Base-by-base conservation (phyloP, 192 early-diverging fungal genomes). In the Entomortierella chlamydospora region DNA sequence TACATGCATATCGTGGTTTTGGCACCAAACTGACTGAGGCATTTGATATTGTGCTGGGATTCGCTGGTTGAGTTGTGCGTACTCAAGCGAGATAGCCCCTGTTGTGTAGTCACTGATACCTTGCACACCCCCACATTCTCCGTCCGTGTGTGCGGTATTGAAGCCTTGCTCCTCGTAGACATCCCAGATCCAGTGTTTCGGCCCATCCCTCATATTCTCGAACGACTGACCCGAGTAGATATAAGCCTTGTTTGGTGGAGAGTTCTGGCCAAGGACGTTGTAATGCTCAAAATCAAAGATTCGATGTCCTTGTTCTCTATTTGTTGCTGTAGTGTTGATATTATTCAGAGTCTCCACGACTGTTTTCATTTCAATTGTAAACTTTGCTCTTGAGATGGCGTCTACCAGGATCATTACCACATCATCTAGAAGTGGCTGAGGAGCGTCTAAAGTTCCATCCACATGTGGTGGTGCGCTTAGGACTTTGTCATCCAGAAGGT, bases 151-250 rank as follows among this genome's bases (percentile, higher is more conserved):
- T 30, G 70, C 70, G 2, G 81, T 82, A 2, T 10, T 45, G 53
- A 82, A 82, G 6, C 72, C 81, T 49, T 82, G 81, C 20, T 73
- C 71, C 47, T 82, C 72, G 60, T 61, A 82, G 15, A 66, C 59
- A 37, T 82, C 72, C 81, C 81, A 82, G 30, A 82, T 8, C 81
- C 81, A 82, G 45, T 82, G 66, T 31, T 74, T 70, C 1, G 67
- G 61, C 17, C 68, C 68, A 17, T 61, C 29, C 3, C 50, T 70
- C 15, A 70, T 66, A 47, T 74, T 65, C 57, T 82, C 81, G 26
- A 74, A 61, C 4, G 81, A 82, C 61, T 82, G 81, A 39, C 81
- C 81, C 3, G 81, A 82, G 50, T 82, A 82, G 29, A 74, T 73
- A 45, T 54, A 82, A 15, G 81, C 81, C 39, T 82, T 82, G 64